Base-by-base conservation (phyloP, 129 eudicot species). In the Gnaphalium uliginosum region DNA sequence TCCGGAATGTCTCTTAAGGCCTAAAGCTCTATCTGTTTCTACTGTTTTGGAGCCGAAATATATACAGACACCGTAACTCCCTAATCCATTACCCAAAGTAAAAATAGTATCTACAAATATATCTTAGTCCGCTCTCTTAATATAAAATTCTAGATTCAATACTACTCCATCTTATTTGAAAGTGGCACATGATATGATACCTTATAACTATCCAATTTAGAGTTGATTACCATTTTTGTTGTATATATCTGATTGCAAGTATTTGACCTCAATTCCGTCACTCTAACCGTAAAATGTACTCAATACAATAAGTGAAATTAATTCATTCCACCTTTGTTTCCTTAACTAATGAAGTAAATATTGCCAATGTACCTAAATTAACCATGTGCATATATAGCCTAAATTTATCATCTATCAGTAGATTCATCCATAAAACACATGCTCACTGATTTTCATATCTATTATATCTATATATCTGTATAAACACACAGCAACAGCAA, bases 51-150 rank as follows among this genome's bases (percentile, higher is more conserved):
- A 41, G 58, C 24, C 48, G 71, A 69, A 25, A 46, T 41, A 17
- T 21, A 58, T 27, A 69, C 64, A 18, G 58, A n/a, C 17, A 67
- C 30, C 68, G 24, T 56, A 25, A 27, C 46, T 73, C 39, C 23
- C 32, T 1, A 79, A 59, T 46, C 53, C 53, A 46, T 46, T 3
- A 56, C 7, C 60, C 30, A 18, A 43, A 48, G 29, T 59, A 66
- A 23, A 23, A 43, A 78, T 60, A 24, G 23, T 19, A 48, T 59
- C 24, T 6, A 78, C 9, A 69, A 39, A 21, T 13, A 69, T 59
- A 13, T 68, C 48, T 68, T 77, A 77, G 51, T 27, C 60, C 1
- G 37, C 70, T 69, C 69, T 46, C 77, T 70, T 58, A 59, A 50
- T 41, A 68, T 30, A 59, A 61, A 37, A 13, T 37, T 37, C 65